Base-by-base conservation (phyloP, 2,329 filamentous ascomycete genomes). In the Neonectria coccinea region DNA sequence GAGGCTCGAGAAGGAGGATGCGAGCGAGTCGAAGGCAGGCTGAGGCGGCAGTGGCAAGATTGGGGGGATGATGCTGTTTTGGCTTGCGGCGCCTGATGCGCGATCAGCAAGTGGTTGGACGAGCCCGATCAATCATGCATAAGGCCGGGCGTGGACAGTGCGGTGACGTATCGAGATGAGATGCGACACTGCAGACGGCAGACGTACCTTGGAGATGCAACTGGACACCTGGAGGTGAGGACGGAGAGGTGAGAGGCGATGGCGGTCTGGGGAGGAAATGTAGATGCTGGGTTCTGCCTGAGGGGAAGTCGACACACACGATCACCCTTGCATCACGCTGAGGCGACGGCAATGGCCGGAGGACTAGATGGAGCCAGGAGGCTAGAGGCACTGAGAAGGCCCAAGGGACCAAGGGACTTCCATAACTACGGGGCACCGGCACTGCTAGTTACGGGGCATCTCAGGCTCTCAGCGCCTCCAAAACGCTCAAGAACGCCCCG, bases 41-140 rank as follows among this genome's bases (percentile, higher is more conserved):
- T 18, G 47, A 31, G 51, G 33, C 41, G 18, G 59, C 29, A 41
- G 60, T 65, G 50, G 62, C 53, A 45, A 62, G 59, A 52, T 62
- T 56, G 44, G 54, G 47, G 33, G 54, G 54, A 64, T 66, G 67
- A 59, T 65, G 61, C 63, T 64, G 61, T n/a, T 66, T 56, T 54
- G 59, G 25, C 64, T 60, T 53, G 52, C 50, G 51, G 51, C 59
- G 59, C 56, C 65, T 74, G 61, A 59, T 58, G 60, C 67, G 69
- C 67, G 72, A 72, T 74, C 66, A 74, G 71, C 56, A 64, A 68
- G 64, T 63, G 64, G 69, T 74, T 70, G 67, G 71, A 54, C 56
- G 51, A 65, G 61, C 62, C 57, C 52, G 50, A 67, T 67, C 67
- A 67, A 66, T 67, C 67, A 67, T 73, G 71, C 70, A 73, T 68